Conservation (phyloP, 768 basidiomycete species). For the Boletus rubescentipes region DNA sequence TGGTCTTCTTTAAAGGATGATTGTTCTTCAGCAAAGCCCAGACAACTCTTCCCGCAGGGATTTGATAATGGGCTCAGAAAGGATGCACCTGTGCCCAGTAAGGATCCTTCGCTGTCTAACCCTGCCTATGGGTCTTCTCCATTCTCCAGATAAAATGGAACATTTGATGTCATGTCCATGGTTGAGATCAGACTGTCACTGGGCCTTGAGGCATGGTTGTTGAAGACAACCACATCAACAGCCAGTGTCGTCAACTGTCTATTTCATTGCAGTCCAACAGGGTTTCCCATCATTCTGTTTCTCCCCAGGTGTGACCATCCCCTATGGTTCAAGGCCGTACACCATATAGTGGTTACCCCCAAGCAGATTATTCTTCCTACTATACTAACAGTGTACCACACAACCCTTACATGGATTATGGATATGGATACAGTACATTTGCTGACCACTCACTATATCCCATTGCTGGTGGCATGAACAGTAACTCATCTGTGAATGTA, state of each 20-base stretch:
- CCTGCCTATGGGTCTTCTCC: slow-evolving; percentile 32
- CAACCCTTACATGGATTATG: slow-evolving; percentile 54
- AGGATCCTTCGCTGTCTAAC: slow-evolving; percentile 51
- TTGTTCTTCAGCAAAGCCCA: slow-evolving; percentile 44
- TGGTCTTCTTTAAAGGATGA: slow-evolving; percentile 41
- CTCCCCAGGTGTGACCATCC: slow-evolving; percentile 42
- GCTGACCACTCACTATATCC: slow-evolving; percentile 53
- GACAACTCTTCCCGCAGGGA: slow-evolving; percentile 54
- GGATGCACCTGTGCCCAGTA: slow-evolving; percentile 37
- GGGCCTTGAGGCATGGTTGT: slow-evolving; percentile 60
- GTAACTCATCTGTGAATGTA: slow-evolving; percentile 43
- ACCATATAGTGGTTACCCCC: slow-evolving; percentile 51
- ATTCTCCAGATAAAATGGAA: slow-evolving; percentile 31
- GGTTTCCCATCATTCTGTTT: slow-evolving; percentile 29
- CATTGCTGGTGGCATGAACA: slow-evolving; percentile 44
- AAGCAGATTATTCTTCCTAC: slow-evolving; percentile 59
- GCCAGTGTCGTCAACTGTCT: slow-evolving; percentile 40
- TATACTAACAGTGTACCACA: slow-evolving; percentile 50
- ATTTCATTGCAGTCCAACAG: slow-evolving; percentile 29
- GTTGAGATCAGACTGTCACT: slow-evolving; percentile 56
- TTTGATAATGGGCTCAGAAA: slow-evolving; percentile 48
- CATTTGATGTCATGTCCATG: slow-evolving; percentile 40
- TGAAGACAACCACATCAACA: slow-evolving; percentile 48
- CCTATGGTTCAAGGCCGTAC: slow-evolving; percentile 45
- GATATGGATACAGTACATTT: slow-evolving; percentile 52